Conservation (phyloP, 306 rosid genomes). For the Herpetospermum pedunculosum region DNA sequence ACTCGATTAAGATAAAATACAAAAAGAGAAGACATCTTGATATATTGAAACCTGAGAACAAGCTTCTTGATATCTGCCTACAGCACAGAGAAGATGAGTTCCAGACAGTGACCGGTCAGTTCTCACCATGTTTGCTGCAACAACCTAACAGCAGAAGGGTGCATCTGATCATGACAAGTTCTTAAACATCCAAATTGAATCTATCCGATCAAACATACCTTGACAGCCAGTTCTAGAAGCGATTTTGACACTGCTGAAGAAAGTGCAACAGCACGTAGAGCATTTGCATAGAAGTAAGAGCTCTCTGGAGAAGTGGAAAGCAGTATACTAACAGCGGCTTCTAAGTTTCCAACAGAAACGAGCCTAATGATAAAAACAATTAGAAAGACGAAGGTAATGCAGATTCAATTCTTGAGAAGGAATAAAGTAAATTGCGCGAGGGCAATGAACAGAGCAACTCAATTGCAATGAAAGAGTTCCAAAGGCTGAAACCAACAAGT, state of each 20-base stretch:
- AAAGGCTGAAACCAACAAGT: background rate
- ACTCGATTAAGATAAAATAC: background rate
- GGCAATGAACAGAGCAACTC: background rate
- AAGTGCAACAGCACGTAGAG: slow-evolving; percentile 93
- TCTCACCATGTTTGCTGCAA: slow-evolving; percentile 99
- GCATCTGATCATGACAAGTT: slow-evolving; percentile 10
- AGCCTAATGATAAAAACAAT: slow-evolving; percentile 38
- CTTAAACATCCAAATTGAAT: slow-evolving; percentile 16
- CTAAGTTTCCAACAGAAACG: slow-evolving; percentile 80
- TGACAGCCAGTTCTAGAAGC: slow-evolving; percentile 93
- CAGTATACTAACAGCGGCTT: slow-evolving; percentile 84
- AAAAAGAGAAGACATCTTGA: background rate
- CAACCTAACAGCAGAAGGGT: slow-evolving; percentile 47
- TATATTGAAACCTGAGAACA: slow-evolving; percentile 80
- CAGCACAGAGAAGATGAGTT: slow-evolving; percentile 97
- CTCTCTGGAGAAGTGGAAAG: slow-evolving; percentile 99
- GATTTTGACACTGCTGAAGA: slow-evolving; percentile 90
- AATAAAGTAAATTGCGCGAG: background rate
- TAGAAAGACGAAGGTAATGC: slow-evolving; percentile 7
- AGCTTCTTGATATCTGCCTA: slow-evolving; percentile 96
- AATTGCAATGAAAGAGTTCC: background rate
- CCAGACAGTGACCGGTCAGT: slow-evolving; percentile 93
- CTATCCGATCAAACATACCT: slow-evolving; percentile 40
- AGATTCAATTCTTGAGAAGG: background rate
- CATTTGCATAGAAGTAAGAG: slow-evolving; percentile 76